Base-by-base conservation (phyloP, 129 eudicot genomes). In the Ambrosia artemisiifolia region DNA sequence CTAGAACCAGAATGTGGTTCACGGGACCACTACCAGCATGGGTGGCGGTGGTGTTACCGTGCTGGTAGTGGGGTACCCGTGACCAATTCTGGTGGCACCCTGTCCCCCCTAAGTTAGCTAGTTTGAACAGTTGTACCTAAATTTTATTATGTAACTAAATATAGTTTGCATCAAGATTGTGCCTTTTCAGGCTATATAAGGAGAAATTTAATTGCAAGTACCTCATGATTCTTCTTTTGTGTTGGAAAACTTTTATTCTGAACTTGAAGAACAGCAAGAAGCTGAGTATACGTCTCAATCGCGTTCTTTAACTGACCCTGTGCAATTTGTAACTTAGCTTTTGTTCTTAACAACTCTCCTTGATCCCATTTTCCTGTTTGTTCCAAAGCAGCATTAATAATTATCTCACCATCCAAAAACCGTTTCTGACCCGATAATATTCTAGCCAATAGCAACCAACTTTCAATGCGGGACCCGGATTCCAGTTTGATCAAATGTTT, bases 281-380 rank as follows among this genome's bases (percentile, higher is more conserved):
- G 89, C 62, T 86, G 96, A 35, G 86, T 80, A 72, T 85, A 94
- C 5, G 97, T 94, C 66, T 81, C 85, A 18, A 88, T 69, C 7
- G 96, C 96, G 63, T 84, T 83, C 81, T 88, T 85, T 56, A 94
- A 65, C 55, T 79, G 82, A 75, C 91, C 93, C 68, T 86, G 91
- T 18, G 85, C 97, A 71, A 90, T 56, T 83, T 88, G 97, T 56
- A 94, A 69, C 78, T 88, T 94, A 4, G 91, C 99, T 81, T 94
- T 94, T 5, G 81, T 79, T 70, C 91, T 81, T 74, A 94, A 67
- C 75, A 94, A 71, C 47, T 79, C 91, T 57, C 88, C 93, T 40
- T 78, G 94, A 77, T 87, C 92, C 96, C 96, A 94, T 61, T 84
- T 77, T 64, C 88, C 96, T 0, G 88, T 85, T 85, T 94, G 96